Base-by-base conservation (phyloP, 495 filamentous ascomycete genomes). In the Beverwykella pulmonaria region DNA sequence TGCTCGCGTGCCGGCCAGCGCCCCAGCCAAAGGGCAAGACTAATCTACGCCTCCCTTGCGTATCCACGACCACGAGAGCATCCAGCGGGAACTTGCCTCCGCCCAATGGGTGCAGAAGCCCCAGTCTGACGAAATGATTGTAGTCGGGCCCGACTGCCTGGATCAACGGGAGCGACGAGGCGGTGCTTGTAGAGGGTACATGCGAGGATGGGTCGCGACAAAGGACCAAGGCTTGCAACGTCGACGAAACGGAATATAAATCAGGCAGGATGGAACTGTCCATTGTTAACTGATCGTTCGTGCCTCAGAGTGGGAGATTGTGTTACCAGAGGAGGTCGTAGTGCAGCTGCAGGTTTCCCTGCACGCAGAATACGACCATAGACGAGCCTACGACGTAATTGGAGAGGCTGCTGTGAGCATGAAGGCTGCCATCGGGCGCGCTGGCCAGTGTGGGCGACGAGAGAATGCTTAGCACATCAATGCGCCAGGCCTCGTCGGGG, bases 21-120 rank as follows among this genome's bases (percentile, higher is more conserved):
- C 79, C 79, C 79, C 79, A 80, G 0, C 77, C 76, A 46, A 81
- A 75, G 0, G 79, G 79, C 30, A 81, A 54, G 23, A 79, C 69
- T 73, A 80, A 63, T 26, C 79, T 70, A 19, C 75, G 53, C 14
- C 76, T 58, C 0, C 71, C 70, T 19, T 65, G 67, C 14, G 62
- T 39, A 61, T 81, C 79, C 15, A 81, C 59, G 14, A 80, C 73
- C 17, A 80, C 79, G 23, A 81, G 69, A 23, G 79, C 78, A 49
- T 81, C 79, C 1, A 81, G 65, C 19, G 76, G 74, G 30, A 62
- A 54, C 22, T 75, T 72, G 1, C 79, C 79, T 29, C 79, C 79
- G 26, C 79, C 79, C 26, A 80, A 70, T 2, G 79, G 79, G 54
- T 81, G 79, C 20, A 80, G 65, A 15, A 81, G 71, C 15, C 79